phyloP scores from a whole-genome alignment of 208 protist species.

The Trypanosoma grayi region DNA sequence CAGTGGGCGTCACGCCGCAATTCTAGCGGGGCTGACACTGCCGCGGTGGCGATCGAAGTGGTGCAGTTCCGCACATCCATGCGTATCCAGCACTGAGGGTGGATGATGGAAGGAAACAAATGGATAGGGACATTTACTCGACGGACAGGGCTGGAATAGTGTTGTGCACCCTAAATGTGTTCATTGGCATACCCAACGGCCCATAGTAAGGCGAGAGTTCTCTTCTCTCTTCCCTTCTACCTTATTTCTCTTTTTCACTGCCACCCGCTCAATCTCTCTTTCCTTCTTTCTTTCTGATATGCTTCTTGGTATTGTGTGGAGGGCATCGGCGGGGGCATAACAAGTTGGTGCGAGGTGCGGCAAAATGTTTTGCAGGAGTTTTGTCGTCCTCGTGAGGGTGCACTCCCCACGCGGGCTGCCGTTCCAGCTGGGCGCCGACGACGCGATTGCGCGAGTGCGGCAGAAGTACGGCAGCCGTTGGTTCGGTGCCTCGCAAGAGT shows the following conservation, averaged over 20 bases:
- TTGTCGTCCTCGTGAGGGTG: slow-evolving; percentile 30
- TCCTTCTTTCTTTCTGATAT: too few species aligned
- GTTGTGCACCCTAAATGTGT: too few species aligned
- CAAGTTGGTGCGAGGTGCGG: too few species aligned
- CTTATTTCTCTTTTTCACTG: too few species aligned
- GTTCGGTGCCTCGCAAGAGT: slow-evolving; percentile 68
- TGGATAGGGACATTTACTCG: too few species aligned
- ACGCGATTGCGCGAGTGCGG: slow-evolving; percentile 40
- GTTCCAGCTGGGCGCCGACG: slow-evolving; percentile 52
- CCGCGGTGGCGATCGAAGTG: slow-evolving; percentile 58
- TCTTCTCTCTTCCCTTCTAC: too few species aligned
- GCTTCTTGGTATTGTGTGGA: too few species aligned
- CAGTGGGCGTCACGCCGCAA: slow-evolving; percentile 38
- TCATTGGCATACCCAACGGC: too few species aligned
- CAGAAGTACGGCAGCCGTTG: slow-evolving; percentile 63
- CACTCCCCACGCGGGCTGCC: slow-evolving; percentile 70
- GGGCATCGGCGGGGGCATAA: too few species aligned
- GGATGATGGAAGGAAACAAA: neutral
- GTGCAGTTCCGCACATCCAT: slow-evolving; percentile 66
- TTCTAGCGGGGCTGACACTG: neutral
- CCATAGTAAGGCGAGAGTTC: too few species aligned
- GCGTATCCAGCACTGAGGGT: slow-evolving; percentile 26
- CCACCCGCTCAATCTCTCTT: too few species aligned
- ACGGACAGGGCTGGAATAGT: too few species aligned
- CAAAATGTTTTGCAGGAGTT: slow-evolving; percentile 35